Evolutionary conservation across 306 rosid species (phyloP).

Genomic region (Inga leiocalycina): DNA sequence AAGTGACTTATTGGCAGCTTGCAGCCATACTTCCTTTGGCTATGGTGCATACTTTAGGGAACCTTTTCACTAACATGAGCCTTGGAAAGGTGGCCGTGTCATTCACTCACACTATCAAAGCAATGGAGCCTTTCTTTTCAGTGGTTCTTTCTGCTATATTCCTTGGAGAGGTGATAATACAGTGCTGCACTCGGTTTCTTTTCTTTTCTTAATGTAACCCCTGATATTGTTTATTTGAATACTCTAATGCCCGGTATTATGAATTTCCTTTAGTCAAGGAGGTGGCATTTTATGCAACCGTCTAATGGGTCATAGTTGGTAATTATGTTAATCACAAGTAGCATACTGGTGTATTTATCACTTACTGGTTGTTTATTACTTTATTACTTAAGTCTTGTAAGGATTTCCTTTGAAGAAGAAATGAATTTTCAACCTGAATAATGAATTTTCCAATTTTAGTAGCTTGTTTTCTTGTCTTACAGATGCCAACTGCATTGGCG

Average conservation of each 20-base stretch:
- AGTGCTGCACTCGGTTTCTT: neutral
- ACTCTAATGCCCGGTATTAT: neutral
- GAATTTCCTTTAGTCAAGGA: neutral
- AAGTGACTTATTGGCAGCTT: constrained; percentile 59
- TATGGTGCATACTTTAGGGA: constrained; percentile 81
- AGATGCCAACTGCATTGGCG: constrained; percentile 87
- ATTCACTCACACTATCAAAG: constrained; percentile 97
- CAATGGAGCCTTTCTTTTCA: constrained; percentile 96
- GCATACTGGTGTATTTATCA: neutral
- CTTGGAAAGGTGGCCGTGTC: constrained; percentile 99
- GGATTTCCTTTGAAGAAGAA: constrained; percentile 13
- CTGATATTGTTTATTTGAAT: constrained; percentile 12
- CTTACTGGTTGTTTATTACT: neutral
- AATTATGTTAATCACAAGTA: constrained; percentile 8
- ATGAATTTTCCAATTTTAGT: neutral
- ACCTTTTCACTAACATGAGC: constrained; percentile 98
- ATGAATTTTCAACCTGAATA: neutral
- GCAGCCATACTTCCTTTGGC: constrained; percentile 84
- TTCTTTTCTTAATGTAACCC: neutral
- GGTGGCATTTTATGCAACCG: neutral
- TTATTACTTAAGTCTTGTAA: neutral
- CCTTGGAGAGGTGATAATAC: constrained; percentile 80
- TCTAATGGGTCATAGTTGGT: neutral
- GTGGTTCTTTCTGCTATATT: constrained; percentile 95
- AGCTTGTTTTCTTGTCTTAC: constrained; percentile 28